phyloP scores from a whole-genome alignment of 2,329 filamentous ascomycete genomes.

The Xylaria sp. region DNA sequence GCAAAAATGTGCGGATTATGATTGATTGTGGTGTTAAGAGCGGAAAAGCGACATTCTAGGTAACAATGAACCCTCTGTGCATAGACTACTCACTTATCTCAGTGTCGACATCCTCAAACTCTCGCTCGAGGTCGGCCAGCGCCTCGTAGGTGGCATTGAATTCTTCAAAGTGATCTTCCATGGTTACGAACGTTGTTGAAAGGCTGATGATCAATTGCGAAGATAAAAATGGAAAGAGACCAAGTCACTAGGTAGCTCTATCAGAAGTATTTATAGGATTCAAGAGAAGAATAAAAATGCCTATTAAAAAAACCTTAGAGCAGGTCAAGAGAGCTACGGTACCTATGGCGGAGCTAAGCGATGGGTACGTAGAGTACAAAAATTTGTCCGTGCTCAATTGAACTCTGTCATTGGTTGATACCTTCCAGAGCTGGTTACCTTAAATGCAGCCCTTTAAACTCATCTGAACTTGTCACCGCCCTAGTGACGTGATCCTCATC shows the following conservation, averaged over 20 bases:
- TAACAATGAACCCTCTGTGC: not conserved
- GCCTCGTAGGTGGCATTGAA: conserved; percentile 73
- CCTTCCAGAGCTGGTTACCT: not conserved
- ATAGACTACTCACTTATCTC: conserved; percentile 76
- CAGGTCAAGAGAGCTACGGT: conserved; percentile 16
- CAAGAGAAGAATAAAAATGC: not conserved
- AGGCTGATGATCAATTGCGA: not conserved
- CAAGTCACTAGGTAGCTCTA: not conserved
- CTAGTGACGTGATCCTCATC: conserved; percentile 33
- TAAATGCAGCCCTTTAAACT: conserved; percentile 9
- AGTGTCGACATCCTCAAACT: conserved; percentile 85
- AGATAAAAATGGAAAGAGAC: not conserved
- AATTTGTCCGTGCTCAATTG: conserved; percentile 41
- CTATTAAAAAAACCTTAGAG: not conserved
- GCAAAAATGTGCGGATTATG: not conserved
- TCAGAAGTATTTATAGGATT: conserved; percentile 12
- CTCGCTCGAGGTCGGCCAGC: conserved; percentile 80
- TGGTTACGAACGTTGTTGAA: conserved; percentile 19
- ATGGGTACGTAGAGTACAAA: conserved; percentile 35
- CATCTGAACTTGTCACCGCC: conserved; percentile 25
- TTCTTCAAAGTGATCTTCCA: conserved; percentile 39
- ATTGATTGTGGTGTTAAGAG: not conserved
- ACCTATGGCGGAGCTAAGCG: conserved; percentile 20
- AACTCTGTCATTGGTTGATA: conserved; percentile 40
- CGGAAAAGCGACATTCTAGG: not conserved